Evolutionary conservation across 1,284 basidiomycete genomes (phyloP), one percentile per base, ranked within the genome.

Genomic region (Irpex sp.): DNA sequence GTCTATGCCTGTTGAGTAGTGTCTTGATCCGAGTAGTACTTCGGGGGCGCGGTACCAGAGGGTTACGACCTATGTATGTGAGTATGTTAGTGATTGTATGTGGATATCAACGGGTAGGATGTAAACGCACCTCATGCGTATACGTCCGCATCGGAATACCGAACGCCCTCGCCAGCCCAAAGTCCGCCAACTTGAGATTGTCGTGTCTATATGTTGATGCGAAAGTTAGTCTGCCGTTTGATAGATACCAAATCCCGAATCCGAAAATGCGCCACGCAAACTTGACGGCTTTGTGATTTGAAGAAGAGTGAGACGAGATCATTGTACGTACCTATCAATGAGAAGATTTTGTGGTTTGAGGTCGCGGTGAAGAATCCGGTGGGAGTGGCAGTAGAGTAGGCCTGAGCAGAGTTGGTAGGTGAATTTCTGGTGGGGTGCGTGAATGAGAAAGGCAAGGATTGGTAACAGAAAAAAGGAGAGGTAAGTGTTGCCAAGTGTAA

Each of bases 41-140:
- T 98, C 97, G 1, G 97, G 97, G 1, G 97, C 95, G 62, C 97
- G 91, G 76, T 99, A 99, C 97, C 97, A 99, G 34, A 99, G 84
- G 8, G 97, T 99, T 52, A 99, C 97, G 56, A 98, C 96, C 96
- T 97, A 73, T 4, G 40, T 44, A 4, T 9, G 8, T 5, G 15
- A 44, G 15, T 44, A 15, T 44, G 40, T 11, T 48, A 17, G 17
- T 21, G 19, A 58, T 26, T 9, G 19, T 26, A 26, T 26, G 26
- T 26, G 26, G 4, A 21, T 56, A 26, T 2, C 4, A 44, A 11
- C 13, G 13, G 37, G 26, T n/a, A n/a, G 15, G 40, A 55, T 17
- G 5, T 17, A 17, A 19, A 70, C 85, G 62, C 63, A 94, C 97
- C 85, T 99, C 97, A 74, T 99, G 97, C 19, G 96, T 98, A 76